Base-by-base conservation (phyloP, 306 rosid species). In the Casuarina equisetifolia region DNA sequence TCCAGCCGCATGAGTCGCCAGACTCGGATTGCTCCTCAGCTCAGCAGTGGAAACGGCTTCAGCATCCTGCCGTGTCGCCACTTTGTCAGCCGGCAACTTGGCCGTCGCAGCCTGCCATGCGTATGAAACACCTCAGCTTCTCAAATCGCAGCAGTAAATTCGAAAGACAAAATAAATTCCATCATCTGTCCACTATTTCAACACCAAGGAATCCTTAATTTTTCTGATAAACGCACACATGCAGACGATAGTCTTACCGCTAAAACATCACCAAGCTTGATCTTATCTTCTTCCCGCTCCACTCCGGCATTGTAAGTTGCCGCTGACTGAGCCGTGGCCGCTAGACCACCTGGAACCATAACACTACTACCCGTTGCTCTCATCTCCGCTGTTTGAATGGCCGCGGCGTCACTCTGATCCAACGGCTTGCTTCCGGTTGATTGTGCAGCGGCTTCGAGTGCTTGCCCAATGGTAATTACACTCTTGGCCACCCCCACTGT, bases 361-460 rank as follows among this genome's bases (percentile, higher is more conserved):
- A 51, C 89, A 62, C 73, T 88, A 19, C 76, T 86, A 11, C 96
- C 88, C 0, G 91, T 91, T 0, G 89, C 91, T 62, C 91, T 85
- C 45, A 78, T 84, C 84, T 90, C 96, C 2, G 96, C 98, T 0
- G 93, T 96, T 71, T 89, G 93, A 70, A 94, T 89, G 0, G 94
- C 94, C 0, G 91, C 88, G 0, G 91, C 98, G 4, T 91, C 91
- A 32, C 89, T 82, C 78, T 83, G 86, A 3, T 87, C 92, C 71
- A 91, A 84, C 7, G 86, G 80, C 84, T 87, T 89, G 7, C 86
- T 49, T 0, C 98, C 93, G 4, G 69, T 76, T 0, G 87, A 83
- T 45, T 76, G 71, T 0, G 88, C 87, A 17, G 89, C 74, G 0
- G 97, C 97, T 84, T 94, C 97, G 52, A 90, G 76, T 11, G 97